Evolutionary conservation across 2,329 filamentous ascomycete genomes (phyloP), one percentile per base, ranked within the genome.

Genomic region (Calonectria pauciramosa): DNA sequence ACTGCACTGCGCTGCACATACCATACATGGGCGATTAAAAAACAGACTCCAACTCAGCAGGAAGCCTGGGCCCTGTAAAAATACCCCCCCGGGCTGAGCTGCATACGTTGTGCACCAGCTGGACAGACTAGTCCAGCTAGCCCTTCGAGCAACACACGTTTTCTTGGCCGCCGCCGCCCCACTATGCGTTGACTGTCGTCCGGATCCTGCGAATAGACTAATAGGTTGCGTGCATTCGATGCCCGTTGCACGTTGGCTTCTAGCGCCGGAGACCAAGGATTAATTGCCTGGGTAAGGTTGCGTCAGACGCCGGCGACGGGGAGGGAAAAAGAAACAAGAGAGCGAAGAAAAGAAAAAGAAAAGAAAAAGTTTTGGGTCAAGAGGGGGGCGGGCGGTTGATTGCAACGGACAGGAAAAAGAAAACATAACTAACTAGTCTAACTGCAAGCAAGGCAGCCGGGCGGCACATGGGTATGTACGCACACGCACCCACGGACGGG

Each of bases 251-350:
- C 28, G 2, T 28, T 34, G 60, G 66, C 44, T 28, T 59, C 68
- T 38, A 70, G 54, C 59, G 51, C 28, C 56, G 66, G 51, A 34
- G 34, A 9, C 41, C 66, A 30, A 38, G 51, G 36, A 41, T 59
- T 56, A 54, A 69, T 68, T 74, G 65, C 68, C 68, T 51, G 34
- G 44, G 52, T 38, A 41, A 63, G 67, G 63, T 32, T 66, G 49
- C 68, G 69, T 68, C 65, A 74, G 71, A 77, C 59, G 56, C 66
- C 72, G 74, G 73, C 70, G 65, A 64, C 11, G 56, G 34, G 36
- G 26, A 63, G 44, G 44, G 56, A 38, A 63, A 63, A 63, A 59
- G 71, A 67, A 68, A 65, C 36, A 70, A 79, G 47, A 51, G 34
- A n/a, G n/a, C 30, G n/a, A 54, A 44, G 38, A 47, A 69, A 59